phyloP scores from a whole-genome alignment of 495 filamentous ascomycete genomes.

The Pseudoneurospora amorphoporcata region DNA sequence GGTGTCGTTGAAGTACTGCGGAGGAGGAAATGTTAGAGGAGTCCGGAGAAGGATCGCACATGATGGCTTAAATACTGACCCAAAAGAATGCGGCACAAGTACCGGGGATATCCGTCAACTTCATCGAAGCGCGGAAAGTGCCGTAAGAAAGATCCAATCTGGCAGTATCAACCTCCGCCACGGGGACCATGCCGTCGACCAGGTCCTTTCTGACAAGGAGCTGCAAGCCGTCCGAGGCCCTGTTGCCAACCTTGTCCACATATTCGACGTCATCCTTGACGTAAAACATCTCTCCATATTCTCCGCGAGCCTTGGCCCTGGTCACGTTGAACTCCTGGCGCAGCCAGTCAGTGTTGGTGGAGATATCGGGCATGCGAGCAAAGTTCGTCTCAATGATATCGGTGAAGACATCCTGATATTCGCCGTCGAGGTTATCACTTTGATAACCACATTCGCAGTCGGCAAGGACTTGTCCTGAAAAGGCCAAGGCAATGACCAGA shows the following conservation, averaged over 20 bases:
- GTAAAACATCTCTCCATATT: constrained; percentile 53
- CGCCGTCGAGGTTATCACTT: constrained; percentile 16
- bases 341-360: constrained; percentile 45
- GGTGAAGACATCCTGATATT: constrained; percentile 47
- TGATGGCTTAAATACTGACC: constrained; percentile 31
- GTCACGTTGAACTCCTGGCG: constrained; percentile 55
- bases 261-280: constrained; percentile 45
- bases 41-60: background rate
- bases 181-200: constrained; percentile 41
- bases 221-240: constrained; percentile 35
- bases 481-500: constrained; percentile 7
- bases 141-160: constrained; percentile 54
- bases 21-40: background rate
- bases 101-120: constrained; percentile 44
- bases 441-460: constrained; percentile 66
- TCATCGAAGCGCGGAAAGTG: constrained; percentile 56
- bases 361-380: constrained; percentile 39
- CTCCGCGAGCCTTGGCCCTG: constrained; percentile 40
- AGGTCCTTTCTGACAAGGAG: constrained; percentile 44
- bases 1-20: constrained; percentile 61
- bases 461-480: constrained; percentile 19
- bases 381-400: constrained; percentile 63
- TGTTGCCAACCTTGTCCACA: background rate
- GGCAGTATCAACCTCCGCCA: constrained; percentile 48
- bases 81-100: constrained; percentile 75